Conservation (phyloP, 306 rosid genomes). For the Bauhinia variegata region DNA sequence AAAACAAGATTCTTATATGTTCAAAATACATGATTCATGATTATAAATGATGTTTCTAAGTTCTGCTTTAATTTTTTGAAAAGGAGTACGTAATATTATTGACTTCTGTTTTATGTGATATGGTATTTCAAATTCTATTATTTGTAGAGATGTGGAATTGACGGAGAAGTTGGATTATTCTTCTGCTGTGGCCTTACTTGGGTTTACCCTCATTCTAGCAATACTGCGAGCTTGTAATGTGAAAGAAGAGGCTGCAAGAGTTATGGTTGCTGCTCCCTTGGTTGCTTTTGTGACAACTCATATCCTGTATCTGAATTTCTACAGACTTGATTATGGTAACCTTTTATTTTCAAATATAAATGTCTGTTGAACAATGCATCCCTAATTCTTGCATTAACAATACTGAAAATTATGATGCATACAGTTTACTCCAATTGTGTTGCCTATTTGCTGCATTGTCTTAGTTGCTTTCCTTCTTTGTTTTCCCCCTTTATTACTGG, state of each 20-base stretch:
- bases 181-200: constrained; percentile 88
- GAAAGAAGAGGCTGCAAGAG: constrained; percentile 86
- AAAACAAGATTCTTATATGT: background rate
- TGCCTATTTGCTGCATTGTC: constrained; percentile 1
- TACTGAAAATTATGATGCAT: constrained; percentile 5
- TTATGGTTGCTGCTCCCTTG: constrained; percentile 94
- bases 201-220: constrained; percentile 73
- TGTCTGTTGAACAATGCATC: constrained; percentile 16
- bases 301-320: constrained; percentile 86
- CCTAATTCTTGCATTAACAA: background rate
- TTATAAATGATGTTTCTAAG: background rate
- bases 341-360: constrained; percentile 21
- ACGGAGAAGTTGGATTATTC: constrained; percentile 87
- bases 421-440: background rate
- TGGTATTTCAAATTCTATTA: constrained; percentile 26
- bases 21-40: background rate
- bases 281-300: constrained; percentile 85
- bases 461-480: background rate
- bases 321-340: constrained; percentile 75
- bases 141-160: constrained; percentile 83
- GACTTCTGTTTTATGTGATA: background rate
- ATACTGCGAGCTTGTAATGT: constrained; percentile 72
- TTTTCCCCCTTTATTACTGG: background rate
- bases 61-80: background rate
- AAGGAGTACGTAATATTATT: background rate